phyloP scores from a whole-genome alignment of 2,329 filamentous ascomycete species.

The Bipolaris oryzae region DNA sequence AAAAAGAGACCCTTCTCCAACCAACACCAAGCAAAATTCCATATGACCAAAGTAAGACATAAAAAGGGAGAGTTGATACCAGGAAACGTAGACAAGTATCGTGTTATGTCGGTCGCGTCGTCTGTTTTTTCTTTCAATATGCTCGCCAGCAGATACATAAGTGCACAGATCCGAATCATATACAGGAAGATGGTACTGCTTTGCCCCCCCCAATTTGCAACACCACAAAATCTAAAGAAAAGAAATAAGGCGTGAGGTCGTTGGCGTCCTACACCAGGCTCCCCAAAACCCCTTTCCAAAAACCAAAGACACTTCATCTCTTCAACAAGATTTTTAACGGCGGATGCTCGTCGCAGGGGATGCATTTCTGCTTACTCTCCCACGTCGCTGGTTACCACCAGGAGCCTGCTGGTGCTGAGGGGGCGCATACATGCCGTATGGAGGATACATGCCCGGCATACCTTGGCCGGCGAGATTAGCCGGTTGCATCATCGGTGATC shows the following conservation, averaged over 20 bases:
- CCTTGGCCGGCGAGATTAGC: conserved; percentile 51
- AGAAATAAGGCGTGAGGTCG: neutral
- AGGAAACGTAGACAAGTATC: conserved; percentile 16
- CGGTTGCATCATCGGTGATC: conserved; percentile 57
- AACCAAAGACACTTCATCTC: conserved; percentile 33
- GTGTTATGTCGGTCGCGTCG: conserved; percentile 22
- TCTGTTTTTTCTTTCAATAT: conserved; percentile 17
- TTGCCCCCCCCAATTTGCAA: conserved; percentile 17
- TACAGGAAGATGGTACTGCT: conserved; percentile 32
- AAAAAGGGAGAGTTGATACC: neutral
- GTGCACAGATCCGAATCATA: conserved; percentile 31
- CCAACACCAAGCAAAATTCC: neutral
- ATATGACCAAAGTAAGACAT: conserved; percentile 1
- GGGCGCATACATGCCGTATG: conserved; percentile 60
- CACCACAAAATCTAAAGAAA: conserved; percentile 15
- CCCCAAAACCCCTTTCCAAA: neutral
- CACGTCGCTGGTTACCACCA: conserved; percentile 59
- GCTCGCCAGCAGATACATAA: conserved; percentile 24
- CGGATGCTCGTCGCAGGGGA: conserved; percentile 25
- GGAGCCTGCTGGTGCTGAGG: conserved; percentile 51
- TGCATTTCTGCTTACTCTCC: conserved; percentile 55
- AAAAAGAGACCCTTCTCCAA: neutral
- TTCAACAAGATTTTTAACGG: conserved; percentile 33
- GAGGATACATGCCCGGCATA: conserved; percentile 46
- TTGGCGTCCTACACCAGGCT: neutral